These are phyloP conservation scores for Trifolium fragiferum DNA, from an alignment of 306 rosid species.

Conservation along the genomic window DNA sequence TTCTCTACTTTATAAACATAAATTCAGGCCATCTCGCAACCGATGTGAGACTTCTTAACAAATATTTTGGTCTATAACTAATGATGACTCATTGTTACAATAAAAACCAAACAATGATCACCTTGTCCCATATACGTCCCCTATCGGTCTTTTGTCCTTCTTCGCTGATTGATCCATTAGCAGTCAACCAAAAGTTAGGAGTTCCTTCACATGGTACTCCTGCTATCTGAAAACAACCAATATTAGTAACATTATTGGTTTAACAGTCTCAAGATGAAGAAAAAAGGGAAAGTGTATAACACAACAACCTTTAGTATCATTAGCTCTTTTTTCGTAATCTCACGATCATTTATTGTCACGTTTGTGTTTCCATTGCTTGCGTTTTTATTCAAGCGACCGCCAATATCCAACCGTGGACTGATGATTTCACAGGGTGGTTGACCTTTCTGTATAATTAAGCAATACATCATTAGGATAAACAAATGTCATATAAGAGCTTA, in stretches of 20 bases:
- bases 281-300: constrained; percentile 6
- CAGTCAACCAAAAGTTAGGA: constrained; percentile 70
- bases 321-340: constrained; percentile 64
- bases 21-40: too few species aligned
- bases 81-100: constrained; percentile 26
- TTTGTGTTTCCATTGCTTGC: constrained; percentile 82
- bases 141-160: constrained; percentile 66
- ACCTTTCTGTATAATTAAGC: constrained; percentile 63
- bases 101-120: constrained; percentile 40
- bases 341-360: constrained; percentile 61
- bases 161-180: constrained; percentile 78
- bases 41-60: too few species aligned
- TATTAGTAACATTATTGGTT: constrained; percentile 25
- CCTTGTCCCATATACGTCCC: constrained; percentile 83
- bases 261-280: neutral
- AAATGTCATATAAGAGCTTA: neutral
- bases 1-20: too few species aligned
- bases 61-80: constrained; percentile 7
- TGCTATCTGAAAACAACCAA: constrained; percentile 59
- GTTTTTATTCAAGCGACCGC: constrained; percentile 51
- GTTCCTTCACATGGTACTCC: constrained; percentile 84
- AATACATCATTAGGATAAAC: constrained; percentile 5
- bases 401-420: constrained; percentile 59
- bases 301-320: constrained; percentile 62
- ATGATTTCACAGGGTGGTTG: constrained; percentile 62